phyloP scores from a whole-genome alignment of 106 monocot genomes.

The Allium sativum region DNA sequence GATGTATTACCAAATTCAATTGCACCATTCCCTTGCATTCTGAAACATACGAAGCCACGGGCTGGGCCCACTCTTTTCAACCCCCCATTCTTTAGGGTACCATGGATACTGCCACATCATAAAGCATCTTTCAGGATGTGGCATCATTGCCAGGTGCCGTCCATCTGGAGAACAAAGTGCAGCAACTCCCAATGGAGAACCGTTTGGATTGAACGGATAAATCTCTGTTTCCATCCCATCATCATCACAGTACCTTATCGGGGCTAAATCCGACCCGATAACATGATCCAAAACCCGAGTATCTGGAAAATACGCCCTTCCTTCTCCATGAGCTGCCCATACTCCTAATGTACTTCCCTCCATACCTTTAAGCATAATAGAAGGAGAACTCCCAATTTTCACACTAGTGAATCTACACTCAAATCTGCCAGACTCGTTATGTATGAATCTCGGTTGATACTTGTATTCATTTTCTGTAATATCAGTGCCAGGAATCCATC shows the following conservation, averaged over 20 bases:
- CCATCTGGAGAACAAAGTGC: conserved; percentile 92
- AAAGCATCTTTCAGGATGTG: conserved; percentile 93
- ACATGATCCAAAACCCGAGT: conserved; percentile 24
- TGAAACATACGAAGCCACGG: conserved; percentile 95
- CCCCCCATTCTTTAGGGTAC: conserved; percentile 80
- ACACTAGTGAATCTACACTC: conserved; percentile 85
- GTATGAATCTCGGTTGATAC: conserved; percentile 83
- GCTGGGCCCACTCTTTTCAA: conserved; percentile 68
- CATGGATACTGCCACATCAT: conserved; percentile 99
- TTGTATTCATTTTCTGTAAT: conserved; percentile 28
- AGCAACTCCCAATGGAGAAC: conserved; percentile 80
- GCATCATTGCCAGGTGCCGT: conserved; percentile 98
- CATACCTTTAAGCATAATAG: conserved; percentile 93
- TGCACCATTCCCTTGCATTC: conserved; percentile 94
- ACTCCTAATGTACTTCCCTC: conserved; percentile 82
- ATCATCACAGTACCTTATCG: conserved; percentile 89
- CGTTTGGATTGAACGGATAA: conserved; percentile 96
- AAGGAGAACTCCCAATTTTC: conserved; percentile 53
- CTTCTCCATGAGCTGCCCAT: conserved; percentile 92
- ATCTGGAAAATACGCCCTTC: conserved; percentile 82
- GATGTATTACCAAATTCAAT: conserved; percentile 7
- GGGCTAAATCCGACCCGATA: conserved; percentile 45
- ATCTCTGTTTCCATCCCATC: conserved; percentile 42
- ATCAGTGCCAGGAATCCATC: conserved; percentile 73
- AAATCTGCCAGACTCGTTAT: conserved; percentile 89